Conservation (phyloP, 2,329 filamentous ascomycete species). For the Exophiala spinifera region DNA sequence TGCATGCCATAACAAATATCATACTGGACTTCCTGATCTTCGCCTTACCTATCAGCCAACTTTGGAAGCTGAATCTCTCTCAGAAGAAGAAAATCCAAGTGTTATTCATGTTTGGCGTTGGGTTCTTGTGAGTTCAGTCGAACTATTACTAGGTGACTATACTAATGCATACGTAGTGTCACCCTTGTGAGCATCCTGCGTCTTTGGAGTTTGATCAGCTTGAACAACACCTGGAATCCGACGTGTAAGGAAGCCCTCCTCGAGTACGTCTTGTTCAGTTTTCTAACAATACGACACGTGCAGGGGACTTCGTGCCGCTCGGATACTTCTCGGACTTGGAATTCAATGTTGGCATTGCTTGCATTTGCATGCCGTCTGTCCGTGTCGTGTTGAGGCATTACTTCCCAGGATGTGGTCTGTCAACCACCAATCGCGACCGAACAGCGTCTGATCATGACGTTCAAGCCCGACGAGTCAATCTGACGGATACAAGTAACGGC, state of each 20-base stretch:
- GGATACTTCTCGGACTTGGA: conserved; percentile 43
- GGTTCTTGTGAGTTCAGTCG: conserved; percentile 39
- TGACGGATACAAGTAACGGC: not conserved
- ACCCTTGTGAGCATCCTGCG: conserved; percentile 46
- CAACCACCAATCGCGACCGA: conserved; percentile 1
- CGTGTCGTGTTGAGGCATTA: conserved; percentile 29
- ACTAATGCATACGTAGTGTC: conserved; percentile 32
- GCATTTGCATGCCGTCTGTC: conserved; percentile 42
- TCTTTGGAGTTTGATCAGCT: conserved; percentile 42
- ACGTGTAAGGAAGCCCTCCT: conserved; percentile 23
- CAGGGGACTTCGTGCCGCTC: conserved; percentile 41
- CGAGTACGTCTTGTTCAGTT: not conserved
- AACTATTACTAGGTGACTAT: too few relatives aligned
- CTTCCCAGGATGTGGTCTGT: conserved; percentile 19
- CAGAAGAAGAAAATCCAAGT: conserved; percentile 51
- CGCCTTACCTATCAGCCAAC: conserved; percentile 48
- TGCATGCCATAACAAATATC: conserved; percentile 53
- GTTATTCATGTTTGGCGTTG: conserved; percentile 51
- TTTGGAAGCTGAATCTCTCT: conserved; percentile 44
- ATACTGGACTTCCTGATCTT: conserved; percentile 53
- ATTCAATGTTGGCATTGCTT: conserved; percentile 44
- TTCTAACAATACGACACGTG: not conserved
- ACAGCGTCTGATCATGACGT: not conserved
- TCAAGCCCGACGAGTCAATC: not conserved
- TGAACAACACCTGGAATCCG: conserved; percentile 41